Evolutionary conservation across 164 flowering plant genomes (phyloP).

Genomic region (Cinnamomum chago): DNA sequence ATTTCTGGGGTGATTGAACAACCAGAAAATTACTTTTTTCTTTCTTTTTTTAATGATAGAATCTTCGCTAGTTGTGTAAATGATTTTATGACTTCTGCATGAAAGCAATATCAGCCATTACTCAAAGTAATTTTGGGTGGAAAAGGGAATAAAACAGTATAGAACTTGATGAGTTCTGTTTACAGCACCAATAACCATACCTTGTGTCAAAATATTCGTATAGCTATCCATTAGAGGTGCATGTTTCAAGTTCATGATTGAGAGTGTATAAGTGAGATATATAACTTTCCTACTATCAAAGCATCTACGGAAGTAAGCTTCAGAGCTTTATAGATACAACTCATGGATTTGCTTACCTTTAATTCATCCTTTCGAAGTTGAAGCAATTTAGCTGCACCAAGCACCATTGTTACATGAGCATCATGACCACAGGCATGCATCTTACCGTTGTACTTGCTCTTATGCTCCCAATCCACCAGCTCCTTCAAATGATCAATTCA

Average conservation of each 20-base stretch:
- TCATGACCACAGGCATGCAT: constrained; percentile 43
- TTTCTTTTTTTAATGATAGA: too few species aligned
- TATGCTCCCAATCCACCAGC: constrained; percentile 50
- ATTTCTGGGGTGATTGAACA: background rate
- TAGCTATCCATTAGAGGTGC: background rate
- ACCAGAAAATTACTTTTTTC: too few species aligned
- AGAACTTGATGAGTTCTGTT: background rate
- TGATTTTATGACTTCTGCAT: too few species aligned
- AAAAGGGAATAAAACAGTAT: too few species aligned
- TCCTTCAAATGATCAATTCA: constrained; percentile 33
- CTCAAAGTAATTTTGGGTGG: too few species aligned
- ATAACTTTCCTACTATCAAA: background rate
- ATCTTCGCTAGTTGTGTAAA: too few species aligned
- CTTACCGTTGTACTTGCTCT: constrained; percentile 24
- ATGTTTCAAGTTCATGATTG: too few species aligned
- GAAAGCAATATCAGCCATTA: too few species aligned
- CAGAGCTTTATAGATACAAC: background rate
- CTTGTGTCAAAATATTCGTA: background rate
- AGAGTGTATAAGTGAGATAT: background rate
- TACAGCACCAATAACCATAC: background rate
- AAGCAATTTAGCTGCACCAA: constrained; percentile 63
- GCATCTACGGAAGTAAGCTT: background rate
- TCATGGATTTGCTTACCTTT: constrained; percentile 22
- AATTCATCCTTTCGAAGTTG: constrained; percentile 36
- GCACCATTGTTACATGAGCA: constrained; percentile 34